phyloP scores from a whole-genome alignment of 192 early-diverging fungal genomes.

The Backusella luteola region DNA sequence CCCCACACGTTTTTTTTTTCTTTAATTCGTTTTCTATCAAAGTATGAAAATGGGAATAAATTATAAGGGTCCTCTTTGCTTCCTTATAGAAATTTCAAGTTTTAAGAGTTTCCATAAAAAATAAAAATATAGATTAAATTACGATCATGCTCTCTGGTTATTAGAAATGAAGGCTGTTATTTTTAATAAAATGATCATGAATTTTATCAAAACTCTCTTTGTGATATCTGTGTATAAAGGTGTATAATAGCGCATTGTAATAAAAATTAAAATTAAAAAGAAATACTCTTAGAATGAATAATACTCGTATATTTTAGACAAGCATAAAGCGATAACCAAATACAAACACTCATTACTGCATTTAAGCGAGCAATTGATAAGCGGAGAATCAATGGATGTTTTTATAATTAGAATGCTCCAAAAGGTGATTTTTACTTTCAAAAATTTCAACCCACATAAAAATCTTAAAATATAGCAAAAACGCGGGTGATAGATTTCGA shows the following conservation, averaged over 20 bases:
- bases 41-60: neutral
- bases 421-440: neutral
- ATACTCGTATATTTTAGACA: neutral
- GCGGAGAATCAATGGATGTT: neutral
- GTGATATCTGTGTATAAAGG: neutral
- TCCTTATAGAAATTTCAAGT: neutral
- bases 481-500: too few species aligned
- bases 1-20: neutral
- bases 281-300: neutral
- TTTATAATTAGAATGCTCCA: neutral
- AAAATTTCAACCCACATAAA: neutral
- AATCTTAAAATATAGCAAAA: neutral
- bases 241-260: neutral
- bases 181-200: neutral
- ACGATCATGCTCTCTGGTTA: neutral
- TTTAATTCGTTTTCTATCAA: neutral
- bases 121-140: slow-evolving; percentile 1
- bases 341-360: neutral
- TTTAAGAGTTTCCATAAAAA: neutral
- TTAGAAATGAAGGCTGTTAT: neutral
- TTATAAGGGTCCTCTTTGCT: neutral
- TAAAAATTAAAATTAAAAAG: neutral
- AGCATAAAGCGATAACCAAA: neutral
- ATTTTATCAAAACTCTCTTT: neutral
- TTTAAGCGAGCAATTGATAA: neutral